Evolutionary conservation across 495 filamentous ascomycete species (phyloP).

Genomic region (Immersiella caudata): DNA sequence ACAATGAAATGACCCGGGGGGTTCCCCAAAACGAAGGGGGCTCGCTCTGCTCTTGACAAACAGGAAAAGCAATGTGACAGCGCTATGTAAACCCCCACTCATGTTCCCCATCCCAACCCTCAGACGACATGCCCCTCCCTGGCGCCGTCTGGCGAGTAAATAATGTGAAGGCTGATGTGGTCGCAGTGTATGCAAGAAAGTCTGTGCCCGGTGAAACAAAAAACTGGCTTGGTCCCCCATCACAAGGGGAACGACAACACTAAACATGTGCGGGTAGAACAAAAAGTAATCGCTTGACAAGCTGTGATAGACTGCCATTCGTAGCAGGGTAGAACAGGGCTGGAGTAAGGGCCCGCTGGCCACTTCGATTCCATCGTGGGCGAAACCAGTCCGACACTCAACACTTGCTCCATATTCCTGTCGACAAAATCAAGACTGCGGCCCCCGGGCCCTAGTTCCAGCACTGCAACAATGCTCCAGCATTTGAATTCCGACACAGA

Average conservation of each 20-base stretch:
- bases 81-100: not conserved
- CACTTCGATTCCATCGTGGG: not conserved
- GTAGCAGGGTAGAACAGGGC: not conserved
- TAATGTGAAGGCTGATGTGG: not conserved
- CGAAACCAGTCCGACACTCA: not conserved
- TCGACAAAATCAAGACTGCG: too few relatives aligned
- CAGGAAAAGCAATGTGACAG: not conserved
- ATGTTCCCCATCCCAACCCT: not conserved
- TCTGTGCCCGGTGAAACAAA: not conserved
- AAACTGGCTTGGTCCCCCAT: not conserved
- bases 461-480: not conserved
- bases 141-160: not conserved
- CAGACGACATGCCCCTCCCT: not conserved
- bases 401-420: not conserved
- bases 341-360: not conserved
- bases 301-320: not conserved
- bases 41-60: not conserved
- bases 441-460: too few relatives aligned
- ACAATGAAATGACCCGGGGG: not conserved
- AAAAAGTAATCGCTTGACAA: not conserved
- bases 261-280: not conserved
- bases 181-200: not conserved
- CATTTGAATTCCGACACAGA: not conserved
- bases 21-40: not conserved
- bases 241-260: not conserved